Conservation (phyloP, 2,329 filamentous ascomycete genomes). For the Pseudopyricularia cyperi region DNA sequence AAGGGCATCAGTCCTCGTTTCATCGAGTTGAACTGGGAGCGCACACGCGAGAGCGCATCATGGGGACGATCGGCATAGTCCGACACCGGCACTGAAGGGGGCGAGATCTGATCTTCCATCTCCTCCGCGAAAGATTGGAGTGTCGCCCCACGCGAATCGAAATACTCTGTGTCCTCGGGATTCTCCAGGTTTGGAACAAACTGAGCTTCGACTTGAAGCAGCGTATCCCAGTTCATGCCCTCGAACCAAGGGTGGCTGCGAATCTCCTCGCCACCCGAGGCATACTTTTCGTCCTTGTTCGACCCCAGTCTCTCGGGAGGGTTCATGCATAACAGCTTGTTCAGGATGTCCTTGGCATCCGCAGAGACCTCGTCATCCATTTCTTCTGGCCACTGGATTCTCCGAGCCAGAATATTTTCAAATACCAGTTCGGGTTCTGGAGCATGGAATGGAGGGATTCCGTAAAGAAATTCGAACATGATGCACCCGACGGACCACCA, state of each 20-base stretch:
- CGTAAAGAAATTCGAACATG: conserved; percentile 89
- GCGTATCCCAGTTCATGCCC: conserved; percentile 74
- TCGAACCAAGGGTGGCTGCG: conserved; percentile 80
- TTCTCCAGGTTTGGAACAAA: conserved; percentile 90
- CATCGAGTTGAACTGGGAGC: conserved; percentile 73
- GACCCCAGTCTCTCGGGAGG: conserved; percentile 72
- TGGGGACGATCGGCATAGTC: conserved; percentile 85
- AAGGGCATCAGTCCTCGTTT: conserved; percentile 90
- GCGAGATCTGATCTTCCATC: conserved; percentile 76
- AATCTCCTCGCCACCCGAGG: conserved; percentile 82
- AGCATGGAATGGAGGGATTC: conserved; percentile 87
- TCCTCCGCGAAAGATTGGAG: conserved; percentile 88
- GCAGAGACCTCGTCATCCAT: conserved; percentile 66
- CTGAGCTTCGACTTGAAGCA: conserved; percentile 90
- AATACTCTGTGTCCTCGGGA: conserved; percentile 96
- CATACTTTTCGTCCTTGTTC: conserved; percentile 70
- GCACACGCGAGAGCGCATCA: conserved; percentile 81
- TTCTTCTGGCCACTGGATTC: conserved; percentile 85
- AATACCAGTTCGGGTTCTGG: conserved; percentile 86
- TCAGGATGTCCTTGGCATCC: conserved; percentile 90
- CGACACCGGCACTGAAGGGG: conserved; percentile 55
- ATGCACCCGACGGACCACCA: conserved; percentile 99
- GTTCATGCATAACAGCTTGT: conserved; percentile 76
- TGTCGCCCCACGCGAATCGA: conserved; percentile 82
- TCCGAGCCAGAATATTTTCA: conserved; percentile 83